A percentile compares a stretch with the other conserved stretches of the same genome.
phyloP scores from a whole-genome alignment of 1,284 basidiomycete genomes.

The Coniophora puteana region DNA sequence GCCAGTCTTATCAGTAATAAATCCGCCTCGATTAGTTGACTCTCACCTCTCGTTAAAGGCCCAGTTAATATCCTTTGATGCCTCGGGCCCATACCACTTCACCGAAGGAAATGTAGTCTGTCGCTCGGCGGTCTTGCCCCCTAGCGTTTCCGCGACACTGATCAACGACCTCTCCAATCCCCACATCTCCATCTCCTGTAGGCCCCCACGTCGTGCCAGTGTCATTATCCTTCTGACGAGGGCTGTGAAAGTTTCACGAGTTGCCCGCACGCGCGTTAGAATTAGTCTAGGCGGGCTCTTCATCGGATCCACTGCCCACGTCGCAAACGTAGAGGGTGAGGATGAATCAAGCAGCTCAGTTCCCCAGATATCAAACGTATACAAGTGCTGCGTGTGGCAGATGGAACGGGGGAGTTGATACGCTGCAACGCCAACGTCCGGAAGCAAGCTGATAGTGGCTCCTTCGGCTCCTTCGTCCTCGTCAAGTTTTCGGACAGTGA shows the following conservation, averaged over 20 bases:
- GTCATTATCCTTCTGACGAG: constrained; percentile 35
- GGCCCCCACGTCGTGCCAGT: constrained; percentile 33
- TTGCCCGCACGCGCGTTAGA: constrained; percentile 45
- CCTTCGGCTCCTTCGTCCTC: constrained; percentile 3
- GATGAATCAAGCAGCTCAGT: constrained; percentile 16
- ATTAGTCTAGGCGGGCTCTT: constrained; percentile 34
- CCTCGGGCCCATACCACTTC: constrained; percentile 49
- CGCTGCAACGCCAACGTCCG: constrained; percentile 12
- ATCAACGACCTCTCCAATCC: constrained; percentile 36
- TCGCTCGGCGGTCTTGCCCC: constrained; percentile 34
- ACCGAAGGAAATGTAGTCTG: constrained; percentile 47
- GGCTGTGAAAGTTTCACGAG: constrained; percentile 27
- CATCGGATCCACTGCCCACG: constrained; percentile 46
- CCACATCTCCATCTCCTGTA: constrained; percentile 50
- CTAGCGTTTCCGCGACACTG: constrained; percentile 25
- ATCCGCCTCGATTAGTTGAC: too few species aligned
- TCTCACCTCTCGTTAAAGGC: constrained; percentile 48
- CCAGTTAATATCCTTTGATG: constrained; percentile 39
- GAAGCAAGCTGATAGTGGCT: constrained; percentile 10
- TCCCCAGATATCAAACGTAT: constrained; percentile 33
- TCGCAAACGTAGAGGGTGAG: constrained; percentile 33
- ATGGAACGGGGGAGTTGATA: constrained; percentile 4
- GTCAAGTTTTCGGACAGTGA: neutral
- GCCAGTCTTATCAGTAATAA: too few species aligned
- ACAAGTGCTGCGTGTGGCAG: constrained; percentile 26